A percentile compares a stretch with the other conserved stretches of the same genome.
These are phyloP conservation scores for Globisporangium camurandrum DNA, from an alignment of 352 stramenopile species.

Conservation along the genomic window DNA sequence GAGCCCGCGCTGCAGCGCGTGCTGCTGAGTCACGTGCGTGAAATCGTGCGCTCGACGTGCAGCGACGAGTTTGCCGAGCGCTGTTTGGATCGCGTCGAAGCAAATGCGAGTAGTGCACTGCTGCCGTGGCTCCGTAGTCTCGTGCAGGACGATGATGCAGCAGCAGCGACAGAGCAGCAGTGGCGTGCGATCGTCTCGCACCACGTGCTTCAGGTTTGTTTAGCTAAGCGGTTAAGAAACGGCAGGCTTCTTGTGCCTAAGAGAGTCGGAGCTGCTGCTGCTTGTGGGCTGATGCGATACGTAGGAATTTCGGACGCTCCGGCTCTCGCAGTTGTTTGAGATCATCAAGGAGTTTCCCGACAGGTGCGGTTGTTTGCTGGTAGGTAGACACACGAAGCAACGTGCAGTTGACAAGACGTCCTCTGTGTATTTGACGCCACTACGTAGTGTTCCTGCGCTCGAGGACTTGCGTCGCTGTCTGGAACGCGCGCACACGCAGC, in stretches of 20 bases:
- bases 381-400: neutral
- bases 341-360: conserved; percentile 97
- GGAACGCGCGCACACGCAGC: conserved; percentile 75
- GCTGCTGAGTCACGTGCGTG: conserved; percentile 46
- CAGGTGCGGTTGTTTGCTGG: conserved; percentile 29
- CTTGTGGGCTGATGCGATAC: no score
- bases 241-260: no score
- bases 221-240: neutral
- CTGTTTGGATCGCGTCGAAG: conserved; percentile 37
- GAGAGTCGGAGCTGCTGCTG: no score
- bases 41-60: conserved; percentile 37
- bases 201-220: conserved; percentile 31
- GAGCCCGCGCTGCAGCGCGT: conserved; percentile 45
- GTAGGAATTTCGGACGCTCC: conserved; percentile 56
- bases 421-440: neutral
- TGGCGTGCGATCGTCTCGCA: conserved; percentile 43
- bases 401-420: neutral
- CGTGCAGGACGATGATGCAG: conserved; percentile 13
- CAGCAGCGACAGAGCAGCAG: conserved; percentile 7
- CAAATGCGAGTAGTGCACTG: conserved; percentile 41
- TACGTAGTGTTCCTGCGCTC: conserved; percentile 46
- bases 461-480: conserved; percentile 69
- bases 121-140: conserved; percentile 56
- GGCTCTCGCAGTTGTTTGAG: conserved; percentile 94
- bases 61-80: conserved; percentile 42